A percentile compares a stretch with the other conserved stretches of the same genome.
Conservation (phyloP, 108 stramenopile genomes). For the Nitzschia inconspicua region DNA sequence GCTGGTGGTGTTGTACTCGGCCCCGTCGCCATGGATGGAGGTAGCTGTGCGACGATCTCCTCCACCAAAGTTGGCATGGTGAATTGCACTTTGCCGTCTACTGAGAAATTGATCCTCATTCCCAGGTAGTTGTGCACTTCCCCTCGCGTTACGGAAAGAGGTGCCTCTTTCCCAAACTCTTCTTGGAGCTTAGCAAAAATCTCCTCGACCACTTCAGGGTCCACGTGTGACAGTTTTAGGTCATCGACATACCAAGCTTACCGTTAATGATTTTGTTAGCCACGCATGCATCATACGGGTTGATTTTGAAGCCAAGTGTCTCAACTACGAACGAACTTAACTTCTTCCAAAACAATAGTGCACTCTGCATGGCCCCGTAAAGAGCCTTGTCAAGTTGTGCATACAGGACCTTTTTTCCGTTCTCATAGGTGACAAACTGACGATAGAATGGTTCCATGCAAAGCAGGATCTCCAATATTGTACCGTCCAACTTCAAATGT, state of each 20-base stretch:
- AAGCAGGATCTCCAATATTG: slow-evolving; percentile 5
- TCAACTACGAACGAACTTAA: too few species aligned
- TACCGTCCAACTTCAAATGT: too few species aligned
- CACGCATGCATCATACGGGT: too few species aligned
- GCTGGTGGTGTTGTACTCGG: slow-evolving; percentile 26
- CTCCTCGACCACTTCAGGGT: slow-evolving; percentile 5
- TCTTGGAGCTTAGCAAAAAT: slow-evolving; percentile 2
- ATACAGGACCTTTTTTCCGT: slow-evolving; percentile 10
- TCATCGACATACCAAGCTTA: slow-evolving; percentile 32
- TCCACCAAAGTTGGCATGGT: slow-evolving; percentile 19
- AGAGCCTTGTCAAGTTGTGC: too few species aligned
- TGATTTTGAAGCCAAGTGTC: too few species aligned
- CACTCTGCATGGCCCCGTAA: too few species aligned
- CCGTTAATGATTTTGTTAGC: slow-evolving; percentile 35
- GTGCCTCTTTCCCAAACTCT: slow-evolving; percentile 13
- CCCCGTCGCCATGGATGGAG: neutral
- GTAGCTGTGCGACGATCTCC: slow-evolving; percentile 2
- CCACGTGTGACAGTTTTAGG: slow-evolving; percentile 28
- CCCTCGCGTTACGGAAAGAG: slow-evolving; percentile 26
- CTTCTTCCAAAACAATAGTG: too few species aligned
- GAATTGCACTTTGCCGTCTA: slow-evolving; percentile 11
- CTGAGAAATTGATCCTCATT: slow-evolving; percentile 26
- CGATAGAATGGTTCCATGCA: neutral
- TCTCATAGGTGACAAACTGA: slow-evolving; percentile 3
- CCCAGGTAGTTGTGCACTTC: slow-evolving; percentile 43